Conservation (phyloP, 306 rosid genomes). For the Fagus crenata region DNA sequence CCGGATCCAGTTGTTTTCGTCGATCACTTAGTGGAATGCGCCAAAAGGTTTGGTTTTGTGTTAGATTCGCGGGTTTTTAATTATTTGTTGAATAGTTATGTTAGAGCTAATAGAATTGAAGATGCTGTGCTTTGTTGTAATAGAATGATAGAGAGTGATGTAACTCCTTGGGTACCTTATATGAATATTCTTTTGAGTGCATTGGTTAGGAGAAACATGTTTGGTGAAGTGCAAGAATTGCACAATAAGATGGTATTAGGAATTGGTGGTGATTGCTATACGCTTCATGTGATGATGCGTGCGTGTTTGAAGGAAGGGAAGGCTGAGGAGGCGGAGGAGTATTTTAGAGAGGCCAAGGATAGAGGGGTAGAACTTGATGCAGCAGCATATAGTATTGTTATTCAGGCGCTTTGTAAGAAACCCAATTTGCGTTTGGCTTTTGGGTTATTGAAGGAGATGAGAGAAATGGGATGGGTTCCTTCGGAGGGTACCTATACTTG, state of each 20-base stretch:
- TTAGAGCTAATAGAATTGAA: conserved; percentile 50
- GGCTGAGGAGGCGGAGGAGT: conserved; percentile 48
- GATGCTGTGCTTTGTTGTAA: conserved; percentile 54
- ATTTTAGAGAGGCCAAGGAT: conserved; percentile 38
- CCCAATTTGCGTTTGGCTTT: conserved; percentile 38
- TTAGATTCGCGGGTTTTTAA: conserved; percentile 46
- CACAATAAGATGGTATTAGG: conserved; percentile 50
- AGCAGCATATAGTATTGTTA: conserved; percentile 45
- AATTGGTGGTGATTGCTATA: conserved; percentile 47
- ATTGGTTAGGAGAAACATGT: conserved; percentile 57
- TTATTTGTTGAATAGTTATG: conserved; percentile 57
- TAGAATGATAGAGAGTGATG: conserved; percentile 46
- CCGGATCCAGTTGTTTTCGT: conserved; percentile 38
- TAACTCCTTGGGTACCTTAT: conserved; percentile 39
- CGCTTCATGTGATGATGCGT: conserved; percentile 49
- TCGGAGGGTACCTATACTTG: conserved; percentile 43
- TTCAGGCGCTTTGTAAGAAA: conserved; percentile 53
- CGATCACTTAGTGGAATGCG: conserved; percentile 44
- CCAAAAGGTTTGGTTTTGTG: conserved; percentile 39
- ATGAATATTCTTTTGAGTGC: conserved; percentile 55
- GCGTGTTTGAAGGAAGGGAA: conserved; percentile 51
- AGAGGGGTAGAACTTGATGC: conserved; percentile 57
- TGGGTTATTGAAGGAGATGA: conserved; percentile 61
- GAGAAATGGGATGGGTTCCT: conserved; percentile 56
- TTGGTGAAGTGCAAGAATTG: conserved; percentile 35